Percentiles rank a stretch among this genome's conserved stretches.
These are phyloP conservation scores for Hymenoscyphus salicellus DNA, from an alignment of 2,329 filamentous ascomycete genomes.

Conservation along the genomic window DNA sequence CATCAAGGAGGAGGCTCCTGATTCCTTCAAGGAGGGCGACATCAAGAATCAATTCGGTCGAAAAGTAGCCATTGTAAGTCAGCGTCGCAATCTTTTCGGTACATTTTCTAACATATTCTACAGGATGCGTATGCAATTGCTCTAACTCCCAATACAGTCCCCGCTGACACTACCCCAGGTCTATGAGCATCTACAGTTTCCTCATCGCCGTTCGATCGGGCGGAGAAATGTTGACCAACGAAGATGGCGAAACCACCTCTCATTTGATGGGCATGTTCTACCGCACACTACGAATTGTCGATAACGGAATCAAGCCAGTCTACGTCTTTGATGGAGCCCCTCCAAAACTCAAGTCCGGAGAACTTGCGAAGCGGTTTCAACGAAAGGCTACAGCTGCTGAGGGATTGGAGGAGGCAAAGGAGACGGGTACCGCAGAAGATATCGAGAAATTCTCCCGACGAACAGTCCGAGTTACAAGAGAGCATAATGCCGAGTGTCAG, in stretches of 20 bases:
- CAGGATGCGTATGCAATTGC: slow-evolving; percentile 55
- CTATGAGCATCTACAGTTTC: slow-evolving; percentile 99
- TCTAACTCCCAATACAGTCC: not conserved
- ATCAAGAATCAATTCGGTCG: slow-evolving; percentile 99
- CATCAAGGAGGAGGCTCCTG: slow-evolving; percentile 90
- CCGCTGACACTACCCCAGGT: slow-evolving; percentile 49
- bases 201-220: slow-evolving; percentile 95
- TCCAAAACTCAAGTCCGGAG: slow-evolving; percentile 94
- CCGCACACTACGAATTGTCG: slow-evolving; percentile 93
- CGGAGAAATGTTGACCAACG: slow-evolving; percentile 92
- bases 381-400: slow-evolving; percentile 91
- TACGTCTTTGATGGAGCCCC: slow-evolving; percentile 98
- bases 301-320: slow-evolving; percentile 97
- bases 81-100: slow-evolving; percentile 1
- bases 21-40: slow-evolving; percentile 91
- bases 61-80: slow-evolving; percentile 90
- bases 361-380: slow-evolving; percentile 92
- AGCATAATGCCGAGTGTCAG: slow-evolving; percentile 96
- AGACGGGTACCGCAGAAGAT: slow-evolving; percentile 95
- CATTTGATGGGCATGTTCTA: slow-evolving; percentile 99
- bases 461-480: slow-evolving; percentile 89
- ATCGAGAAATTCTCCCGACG: slow-evolving; percentile 94
- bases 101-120: slow-evolving; percentile 20
- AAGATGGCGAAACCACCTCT: slow-evolving; percentile 93
- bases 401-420: slow-evolving; percentile 89